A percentile compares a stretch with the other conserved stretches of the same genome.
These are phyloP conservation scores for Orbilia blumenaviensis DNA, from an alignment of 2,329 filamentous ascomycete genomes.

Conservation along the genomic window DNA sequence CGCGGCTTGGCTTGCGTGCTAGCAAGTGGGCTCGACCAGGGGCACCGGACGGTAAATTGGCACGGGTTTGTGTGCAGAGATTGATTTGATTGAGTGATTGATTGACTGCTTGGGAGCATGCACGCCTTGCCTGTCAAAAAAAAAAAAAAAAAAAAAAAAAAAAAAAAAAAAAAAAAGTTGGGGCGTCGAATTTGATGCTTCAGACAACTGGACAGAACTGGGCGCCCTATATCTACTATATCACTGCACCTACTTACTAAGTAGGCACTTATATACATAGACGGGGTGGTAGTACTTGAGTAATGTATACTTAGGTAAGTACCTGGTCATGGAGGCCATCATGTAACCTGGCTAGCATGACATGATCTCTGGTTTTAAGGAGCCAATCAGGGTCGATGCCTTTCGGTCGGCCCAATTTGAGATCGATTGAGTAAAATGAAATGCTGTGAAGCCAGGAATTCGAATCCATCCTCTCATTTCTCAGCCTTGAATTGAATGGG, in stretches of 20 bases:
- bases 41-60: constrained; percentile 12
- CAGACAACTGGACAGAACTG: not conserved
- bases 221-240: no score
- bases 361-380: not conserved
- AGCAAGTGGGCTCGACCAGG: constrained; percentile 6
- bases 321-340: no score
- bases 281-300: not conserved
- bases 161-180: not conserved
- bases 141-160: no score
- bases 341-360: not conserved
- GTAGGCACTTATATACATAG: no score
- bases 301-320: not conserved
- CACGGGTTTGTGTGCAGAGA: not conserved
- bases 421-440: not conserved
- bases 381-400: not conserved
- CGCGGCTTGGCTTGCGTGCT: constrained; percentile 46
- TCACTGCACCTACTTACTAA: no score
- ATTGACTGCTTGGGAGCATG: no score
- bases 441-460: not conserved
- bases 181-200: not conserved
- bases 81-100: no score
- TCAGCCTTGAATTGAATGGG: not conserved
- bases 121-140: no score
- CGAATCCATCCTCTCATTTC: constrained; percentile 11
- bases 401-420: not conserved